A percentile compares a stretch with the other conserved stretches of the same genome.
These are phyloP conservation scores for Macrolepiota albuminosa DNA, from an alignment of 768 basidiomycete genomes.

Conservation along the genomic window DNA sequence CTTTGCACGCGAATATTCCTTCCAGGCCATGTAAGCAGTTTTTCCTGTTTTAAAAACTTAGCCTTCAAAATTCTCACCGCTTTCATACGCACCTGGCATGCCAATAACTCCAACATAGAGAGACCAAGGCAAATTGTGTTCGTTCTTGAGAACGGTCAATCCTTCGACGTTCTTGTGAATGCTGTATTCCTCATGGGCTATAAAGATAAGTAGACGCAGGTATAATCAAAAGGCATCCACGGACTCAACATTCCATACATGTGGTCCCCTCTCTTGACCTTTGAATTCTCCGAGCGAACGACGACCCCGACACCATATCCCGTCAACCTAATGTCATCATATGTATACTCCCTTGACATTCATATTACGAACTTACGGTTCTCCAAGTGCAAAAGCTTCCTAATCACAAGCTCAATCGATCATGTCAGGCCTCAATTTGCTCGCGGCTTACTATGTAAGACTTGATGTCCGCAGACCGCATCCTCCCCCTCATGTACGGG, in stretches of 20 bases:
- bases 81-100: slow-evolving; percentile 40
- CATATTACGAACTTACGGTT: slow-evolving; percentile 18
- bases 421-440: slow-evolving; percentile 8
- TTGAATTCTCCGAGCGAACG: slow-evolving; percentile 14
- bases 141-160: slow-evolving; percentile 30
- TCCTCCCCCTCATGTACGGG: slow-evolving; percentile 35
- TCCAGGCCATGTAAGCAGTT: slow-evolving; percentile 37
- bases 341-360: background rate
- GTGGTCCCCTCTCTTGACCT: slow-evolving; percentile 24
- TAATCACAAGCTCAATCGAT: background rate
- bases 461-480: slow-evolving; percentile 24
- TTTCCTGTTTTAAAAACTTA: slow-evolving; percentile 7
- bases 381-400: slow-evolving; percentile 12
- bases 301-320: slow-evolving; percentile 17
- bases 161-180: slow-evolving; percentile 18
- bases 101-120: slow-evolving; percentile 45
- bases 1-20: slow-evolving; percentile 31
- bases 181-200: slow-evolving; percentile 40
- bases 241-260: slow-evolving; percentile 23
- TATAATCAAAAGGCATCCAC: background rate
- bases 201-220: too few relatives aligned
- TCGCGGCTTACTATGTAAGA: slow-evolving; percentile 9
- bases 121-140: slow-evolving; percentile 42
- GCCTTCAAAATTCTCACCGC: background rate
- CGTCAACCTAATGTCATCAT: slow-evolving; percentile 9